Conservation (phyloP, 495 filamentous ascomycete species). For the Penicillium lividum region DNA sequence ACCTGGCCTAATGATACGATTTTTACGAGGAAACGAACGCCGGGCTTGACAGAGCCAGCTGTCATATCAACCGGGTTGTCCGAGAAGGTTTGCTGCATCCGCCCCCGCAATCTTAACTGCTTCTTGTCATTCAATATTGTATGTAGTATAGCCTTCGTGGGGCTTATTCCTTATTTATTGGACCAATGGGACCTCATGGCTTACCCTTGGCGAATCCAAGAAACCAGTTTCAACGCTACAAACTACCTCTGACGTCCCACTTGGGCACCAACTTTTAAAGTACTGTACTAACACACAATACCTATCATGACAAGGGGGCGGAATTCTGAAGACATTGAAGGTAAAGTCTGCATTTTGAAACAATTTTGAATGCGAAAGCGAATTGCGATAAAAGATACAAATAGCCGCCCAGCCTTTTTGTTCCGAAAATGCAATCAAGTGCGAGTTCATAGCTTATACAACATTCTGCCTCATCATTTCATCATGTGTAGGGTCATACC, state of each 20-base stretch:
- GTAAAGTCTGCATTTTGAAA: not conserved
- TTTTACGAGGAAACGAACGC: not conserved
- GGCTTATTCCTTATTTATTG: not conserved
- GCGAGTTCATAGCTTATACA: not conserved
- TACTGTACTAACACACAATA: not conserved
- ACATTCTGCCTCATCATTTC: not conserved
- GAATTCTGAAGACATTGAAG: too few relatives aligned
- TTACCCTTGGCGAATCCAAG: not conserved
- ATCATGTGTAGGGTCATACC: not conserved
- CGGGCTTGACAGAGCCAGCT: not conserved
- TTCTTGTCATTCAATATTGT: not conserved
- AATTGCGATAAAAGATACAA: conserved; percentile 17
- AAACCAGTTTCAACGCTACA: not conserved
- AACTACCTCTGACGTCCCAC: not conserved
- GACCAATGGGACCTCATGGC: not conserved
- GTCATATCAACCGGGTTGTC: too few relatives aligned
- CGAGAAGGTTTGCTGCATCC: not conserved
- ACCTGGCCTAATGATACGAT: not conserved
- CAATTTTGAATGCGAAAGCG: not conserved
- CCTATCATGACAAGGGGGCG: too few relatives aligned
- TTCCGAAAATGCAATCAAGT: conserved; percentile 16
- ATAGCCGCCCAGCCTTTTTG: conserved; percentile 40
- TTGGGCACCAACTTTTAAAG: not conserved
- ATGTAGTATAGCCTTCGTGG: not conserved
- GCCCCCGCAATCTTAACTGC: not conserved